A percentile compares a stretch with the other conserved stretches of the same genome.
Conservation (phyloP, 345 rosid genomes). For the Rhodomyrtus tomentosa region DNA sequence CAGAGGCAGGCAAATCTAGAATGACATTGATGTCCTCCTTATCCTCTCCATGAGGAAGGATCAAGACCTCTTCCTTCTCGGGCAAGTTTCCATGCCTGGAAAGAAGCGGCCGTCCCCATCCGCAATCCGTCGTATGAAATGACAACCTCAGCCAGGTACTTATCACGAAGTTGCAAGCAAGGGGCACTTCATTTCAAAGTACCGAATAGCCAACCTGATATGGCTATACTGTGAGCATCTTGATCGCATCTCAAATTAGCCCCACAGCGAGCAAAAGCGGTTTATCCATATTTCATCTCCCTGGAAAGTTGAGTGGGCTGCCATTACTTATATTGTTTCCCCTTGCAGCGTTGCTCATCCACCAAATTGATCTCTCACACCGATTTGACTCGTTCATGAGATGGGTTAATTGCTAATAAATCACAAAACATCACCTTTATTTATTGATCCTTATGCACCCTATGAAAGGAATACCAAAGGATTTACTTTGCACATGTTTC, state of each 20-base stretch:
- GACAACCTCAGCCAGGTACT: constrained; percentile 78
- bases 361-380: neutral
- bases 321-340: constrained; percentile 45
- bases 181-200: constrained; percentile 76
- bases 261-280: constrained; percentile 19
- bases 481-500: neutral
- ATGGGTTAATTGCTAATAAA: neutral
- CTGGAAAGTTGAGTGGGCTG: constrained; percentile 51
- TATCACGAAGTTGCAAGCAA: constrained; percentile 64
- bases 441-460: neutral
- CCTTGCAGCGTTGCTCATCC: neutral
- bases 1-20: constrained; percentile 23
- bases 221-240: constrained; percentile 61
- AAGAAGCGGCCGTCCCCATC: constrained; percentile 75
- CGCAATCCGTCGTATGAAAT: constrained; percentile 63
- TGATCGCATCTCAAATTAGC: constrained; percentile 48
- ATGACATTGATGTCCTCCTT: constrained; percentile 62
- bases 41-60: constrained; percentile 51
- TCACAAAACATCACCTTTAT: neutral
- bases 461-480: neutral
- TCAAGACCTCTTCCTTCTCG: constrained; percentile 70
- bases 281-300: constrained; percentile 45
- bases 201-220: constrained; percentile 85
- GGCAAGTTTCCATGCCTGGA: constrained; percentile 82
- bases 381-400: neutral